phyloP scores from a whole-genome alignment of 2,329 filamentous ascomycete species.

The Botrytis pseudocinerea region DNA sequence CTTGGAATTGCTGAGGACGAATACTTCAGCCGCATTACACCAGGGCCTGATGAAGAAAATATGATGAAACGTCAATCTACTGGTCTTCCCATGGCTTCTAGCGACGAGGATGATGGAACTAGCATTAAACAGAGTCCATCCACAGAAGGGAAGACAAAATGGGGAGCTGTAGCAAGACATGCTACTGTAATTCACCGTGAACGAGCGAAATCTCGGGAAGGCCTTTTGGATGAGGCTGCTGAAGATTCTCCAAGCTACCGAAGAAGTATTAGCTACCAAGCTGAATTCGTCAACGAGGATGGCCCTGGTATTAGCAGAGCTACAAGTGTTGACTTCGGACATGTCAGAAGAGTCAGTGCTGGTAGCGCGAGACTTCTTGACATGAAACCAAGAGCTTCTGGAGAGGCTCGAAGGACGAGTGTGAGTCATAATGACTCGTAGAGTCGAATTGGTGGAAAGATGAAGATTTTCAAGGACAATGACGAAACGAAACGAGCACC shows the following conservation, averaged over 20 bases:
- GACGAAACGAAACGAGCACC: slow-evolving; percentile 37
- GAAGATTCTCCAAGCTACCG: slow-evolving; percentile 27
- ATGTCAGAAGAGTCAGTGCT: slow-evolving; percentile 72
- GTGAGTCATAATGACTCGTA: slow-evolving; percentile 28
- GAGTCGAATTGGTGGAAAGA: slow-evolving; percentile 7
- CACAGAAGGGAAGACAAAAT: slow-evolving; percentile 37
- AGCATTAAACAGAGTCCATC: slow-evolving; percentile 36
- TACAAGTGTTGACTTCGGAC: slow-evolving; percentile 65
- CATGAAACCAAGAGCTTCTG: slow-evolving; percentile 57
- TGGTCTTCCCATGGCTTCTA: slow-evolving; percentile 53
- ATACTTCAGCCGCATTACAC: slow-evolving; percentile 62
- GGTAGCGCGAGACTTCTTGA: slow-evolving; percentile 76
- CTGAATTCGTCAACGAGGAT: slow-evolving; percentile 28
- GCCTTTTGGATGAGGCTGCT: slow-evolving; percentile 44
- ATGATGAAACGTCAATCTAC: slow-evolving; percentile 45
- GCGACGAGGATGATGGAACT: slow-evolving; percentile 58
- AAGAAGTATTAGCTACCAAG: slow-evolving; percentile 29
- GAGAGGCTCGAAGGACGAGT: slow-evolving; percentile 49
- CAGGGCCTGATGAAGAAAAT: slow-evolving; percentile 40
- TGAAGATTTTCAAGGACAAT: slow-evolving; percentile 25
- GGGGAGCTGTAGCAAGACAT: slow-evolving; percentile 46
- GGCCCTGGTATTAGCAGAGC: slow-evolving; percentile 57
- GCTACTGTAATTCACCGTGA: slow-evolving; percentile 65
- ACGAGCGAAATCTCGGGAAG: slow-evolving; percentile 60
- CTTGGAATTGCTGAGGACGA: slow-evolving; percentile 69